phyloP scores from a whole-genome alignment of 2,329 filamentous ascomycete genomes.

The Trichoderma gracile region DNA sequence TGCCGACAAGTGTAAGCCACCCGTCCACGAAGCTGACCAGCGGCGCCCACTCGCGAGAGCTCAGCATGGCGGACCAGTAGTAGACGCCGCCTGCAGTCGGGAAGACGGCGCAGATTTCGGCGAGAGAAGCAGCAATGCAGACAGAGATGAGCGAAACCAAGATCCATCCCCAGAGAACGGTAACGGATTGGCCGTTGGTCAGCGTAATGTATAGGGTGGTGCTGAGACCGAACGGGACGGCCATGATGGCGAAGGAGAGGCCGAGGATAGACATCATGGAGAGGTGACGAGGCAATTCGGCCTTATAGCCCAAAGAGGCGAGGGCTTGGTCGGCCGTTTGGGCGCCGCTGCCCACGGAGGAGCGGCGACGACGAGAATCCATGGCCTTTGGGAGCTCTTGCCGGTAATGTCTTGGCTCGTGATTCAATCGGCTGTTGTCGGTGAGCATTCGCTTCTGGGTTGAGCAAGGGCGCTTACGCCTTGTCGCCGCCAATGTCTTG shows the following conservation, averaged over 20 bases:
- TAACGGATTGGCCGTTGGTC: constrained; percentile 71
- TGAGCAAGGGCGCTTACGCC: neutral
- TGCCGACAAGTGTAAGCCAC: constrained; percentile 72
- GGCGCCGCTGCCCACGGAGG: constrained; percentile 27
- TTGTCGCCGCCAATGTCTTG: neutral
- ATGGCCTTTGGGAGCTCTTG: neutral
- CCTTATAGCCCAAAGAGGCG: constrained; percentile 51
- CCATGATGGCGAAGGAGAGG: constrained; percentile 54
- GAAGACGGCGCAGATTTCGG: constrained; percentile 72
- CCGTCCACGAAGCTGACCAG: constrained; percentile 70
- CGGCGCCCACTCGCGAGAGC: constrained; percentile 61
- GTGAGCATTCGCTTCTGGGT: neutral
- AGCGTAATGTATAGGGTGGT: constrained; percentile 55
- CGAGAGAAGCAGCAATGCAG: constrained; percentile 68
- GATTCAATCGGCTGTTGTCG: neutral
- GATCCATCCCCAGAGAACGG: constrained; percentile 70
- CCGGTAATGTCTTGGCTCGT: neutral
- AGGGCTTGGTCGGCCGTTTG: constrained; percentile 46
- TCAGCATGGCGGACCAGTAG: constrained; percentile 71
- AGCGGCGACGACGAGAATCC: constrained; percentile 22
- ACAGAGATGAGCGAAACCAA: constrained; percentile 69
- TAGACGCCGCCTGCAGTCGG: constrained; percentile 64
- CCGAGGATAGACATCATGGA: constrained; percentile 52
- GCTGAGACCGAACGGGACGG: constrained; percentile 52
- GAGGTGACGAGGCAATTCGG: constrained; percentile 53